Evolutionary conservation across 2,329 filamentous ascomycete genomes (phyloP).

Genomic region (Alternaria atra): DNA sequence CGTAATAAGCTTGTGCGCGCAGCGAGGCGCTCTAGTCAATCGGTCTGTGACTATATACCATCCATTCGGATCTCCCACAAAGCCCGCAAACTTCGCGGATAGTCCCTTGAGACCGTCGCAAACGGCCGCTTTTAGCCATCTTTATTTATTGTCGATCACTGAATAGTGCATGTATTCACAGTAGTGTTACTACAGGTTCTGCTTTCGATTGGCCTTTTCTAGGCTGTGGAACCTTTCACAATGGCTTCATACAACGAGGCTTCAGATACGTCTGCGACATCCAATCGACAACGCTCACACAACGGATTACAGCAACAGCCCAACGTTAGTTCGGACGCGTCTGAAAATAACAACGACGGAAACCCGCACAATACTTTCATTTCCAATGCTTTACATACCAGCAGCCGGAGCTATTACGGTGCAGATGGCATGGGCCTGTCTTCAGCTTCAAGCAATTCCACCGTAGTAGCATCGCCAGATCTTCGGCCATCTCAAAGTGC

Average conservation of each 20-base stretch:
- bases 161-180: not conserved
- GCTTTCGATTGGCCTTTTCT: not conserved
- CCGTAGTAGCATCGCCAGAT: conserved; percentile 18
- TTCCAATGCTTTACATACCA: conserved; percentile 32
- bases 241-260: conserved; percentile 45
- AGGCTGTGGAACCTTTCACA: conserved; percentile 8
- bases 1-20: conserved; percentile 12
- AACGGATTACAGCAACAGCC: conserved; percentile 24
- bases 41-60: not conserved
- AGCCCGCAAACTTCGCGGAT: conserved; percentile 6
- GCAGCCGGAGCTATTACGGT: conserved; percentile 24
- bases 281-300: conserved; percentile 35
- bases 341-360: conserved; percentile 3
- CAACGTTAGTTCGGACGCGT: conserved; percentile 9
- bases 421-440: conserved; percentile 16
- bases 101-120: conserved; percentile 5
- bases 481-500: conserved; percentile 3
- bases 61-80: conserved; percentile 2
- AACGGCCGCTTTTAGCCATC: not conserved
- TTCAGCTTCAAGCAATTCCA: conserved; percentile 23
- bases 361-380: conserved; percentile 20
- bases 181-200: not conserved
- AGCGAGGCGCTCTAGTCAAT: conserved; percentile 1
- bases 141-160: conserved; percentile 4
- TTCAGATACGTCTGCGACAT: conserved; percentile 45